Conservation (phyloP, 192 early-diverging fungal species). For the Geranomyces variabilis region DNA sequence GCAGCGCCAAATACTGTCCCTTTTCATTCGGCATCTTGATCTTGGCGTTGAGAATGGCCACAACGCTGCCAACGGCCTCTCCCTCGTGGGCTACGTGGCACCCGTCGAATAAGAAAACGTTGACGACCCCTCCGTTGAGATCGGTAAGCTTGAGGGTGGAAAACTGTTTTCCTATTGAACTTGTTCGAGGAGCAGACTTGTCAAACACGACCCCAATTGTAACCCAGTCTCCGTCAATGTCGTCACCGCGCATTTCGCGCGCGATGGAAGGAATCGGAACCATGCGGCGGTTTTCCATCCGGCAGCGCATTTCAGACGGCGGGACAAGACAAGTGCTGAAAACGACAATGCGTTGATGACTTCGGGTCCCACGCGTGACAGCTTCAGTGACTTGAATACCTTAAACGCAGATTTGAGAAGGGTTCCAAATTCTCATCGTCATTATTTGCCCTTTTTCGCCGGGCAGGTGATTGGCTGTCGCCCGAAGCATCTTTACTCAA, state of each 20-base stretch:
- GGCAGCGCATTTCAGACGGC: background rate
- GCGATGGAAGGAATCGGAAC: slow-evolving; percentile 9
- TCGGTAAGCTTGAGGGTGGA: slow-evolving; percentile 38
- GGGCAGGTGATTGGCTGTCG: background rate
- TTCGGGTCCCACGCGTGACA: background rate
- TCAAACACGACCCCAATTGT: slow-evolving; percentile 41
- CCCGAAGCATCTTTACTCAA: background rate
- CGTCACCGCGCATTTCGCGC: slow-evolving; percentile 22
- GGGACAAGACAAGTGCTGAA: background rate
- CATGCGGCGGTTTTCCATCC: slow-evolving; percentile 8
- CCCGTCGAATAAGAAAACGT: slow-evolving; percentile 41
- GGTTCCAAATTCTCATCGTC: background rate
- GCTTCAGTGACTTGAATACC: background rate
- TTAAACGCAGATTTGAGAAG: background rate
- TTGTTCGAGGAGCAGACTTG: slow-evolving; percentile 28
- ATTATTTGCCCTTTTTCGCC: background rate
- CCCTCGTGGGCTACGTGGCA: slow-evolving; percentile 19
- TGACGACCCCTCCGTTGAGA: slow-evolving; percentile 32
- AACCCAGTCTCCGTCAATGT: slow-evolving; percentile 45
- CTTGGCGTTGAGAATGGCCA: slow-evolving; percentile 43
- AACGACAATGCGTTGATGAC: background rate
- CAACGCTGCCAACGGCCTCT: slow-evolving; percentile 33
- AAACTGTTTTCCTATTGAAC: slow-evolving; percentile 37
- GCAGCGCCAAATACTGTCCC: slow-evolving; percentile 35
- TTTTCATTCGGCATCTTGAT: slow-evolving; percentile 41